phyloP scores from a whole-genome alignment of 129 eudicot species.

The Scalesia atractyloides region DNA sequence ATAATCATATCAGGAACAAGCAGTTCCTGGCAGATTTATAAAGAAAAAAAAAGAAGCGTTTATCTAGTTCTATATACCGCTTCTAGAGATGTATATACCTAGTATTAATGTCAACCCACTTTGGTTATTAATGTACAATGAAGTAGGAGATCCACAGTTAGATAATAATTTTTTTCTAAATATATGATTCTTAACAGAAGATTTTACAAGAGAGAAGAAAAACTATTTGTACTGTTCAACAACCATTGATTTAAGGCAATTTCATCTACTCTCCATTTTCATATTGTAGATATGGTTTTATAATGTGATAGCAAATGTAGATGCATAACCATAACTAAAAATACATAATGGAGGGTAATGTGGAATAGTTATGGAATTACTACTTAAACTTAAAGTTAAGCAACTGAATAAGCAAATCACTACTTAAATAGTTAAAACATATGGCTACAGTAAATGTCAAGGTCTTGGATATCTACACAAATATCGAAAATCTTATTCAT shows the following conservation, averaged over 20 bases:
- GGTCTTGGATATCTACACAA: not conserved
- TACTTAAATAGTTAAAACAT: not conserved
- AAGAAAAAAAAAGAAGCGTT: not conserved
- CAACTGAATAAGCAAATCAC: slow-evolving; percentile 11
- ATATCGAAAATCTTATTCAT: not conserved
- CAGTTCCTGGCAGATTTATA: slow-evolving; percentile 1
- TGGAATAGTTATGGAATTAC: not conserved
- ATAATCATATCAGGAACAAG: slow-evolving; percentile 3
- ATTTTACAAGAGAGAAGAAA: not conserved
- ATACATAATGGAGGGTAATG: not conserved
- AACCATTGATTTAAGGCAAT: slow-evolving; percentile 5
- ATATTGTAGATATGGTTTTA: not conserved
- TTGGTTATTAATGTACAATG: not conserved
- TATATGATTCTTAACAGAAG: not conserved
- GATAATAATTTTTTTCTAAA: not conserved
- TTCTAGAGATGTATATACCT: slow-evolving; percentile 4
- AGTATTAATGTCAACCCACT: not conserved
- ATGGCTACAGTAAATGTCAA: slow-evolving; percentile 2
- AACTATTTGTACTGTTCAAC: not conserved
- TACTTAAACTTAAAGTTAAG: not conserved
- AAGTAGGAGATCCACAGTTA: not conserved
- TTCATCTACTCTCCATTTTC: slow-evolving; percentile 10
- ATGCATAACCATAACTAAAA: not conserved
- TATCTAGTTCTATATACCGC: not conserved
- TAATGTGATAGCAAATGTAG: not conserved